Evolutionary conservation across 2,329 filamentous ascomycete genomes (phyloP), one percentile per base, ranked within the genome.

Genomic region (Colletotrichum lini): DNA sequence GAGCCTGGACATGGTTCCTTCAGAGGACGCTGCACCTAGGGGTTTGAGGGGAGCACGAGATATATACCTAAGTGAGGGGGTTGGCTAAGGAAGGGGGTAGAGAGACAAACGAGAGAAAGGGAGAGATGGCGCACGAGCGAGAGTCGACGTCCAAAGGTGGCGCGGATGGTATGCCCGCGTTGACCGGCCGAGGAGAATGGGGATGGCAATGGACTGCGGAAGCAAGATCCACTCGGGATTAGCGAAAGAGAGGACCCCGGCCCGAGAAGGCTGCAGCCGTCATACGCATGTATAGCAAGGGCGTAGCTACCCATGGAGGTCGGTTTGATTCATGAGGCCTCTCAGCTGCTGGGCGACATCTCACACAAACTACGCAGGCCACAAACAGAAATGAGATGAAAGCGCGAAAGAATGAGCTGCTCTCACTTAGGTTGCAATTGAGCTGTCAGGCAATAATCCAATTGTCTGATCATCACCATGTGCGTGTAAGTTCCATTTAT

Each of bases 1-100:
- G 49, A 73, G 30, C 30, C 40, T 72, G 45, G 62, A 67, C 67
- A 74, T 73, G 47, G 52, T 45, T 42, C 50, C 30, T 44, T 35
- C 49, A 38, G 2, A 42, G 42, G 18, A 9, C 18, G 38, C 40
- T 47, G 23, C 18, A 6, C n/a, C 6, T 47, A 23, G 10, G n/a
- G 52, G 54, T 12, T n/a, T 13, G 21, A 54, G 52, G 45, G 53
- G n/a, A 57, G 44, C 18, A 44, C n/a, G 13, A 26, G 57, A 64
- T 64, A 60, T 72, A 38, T 68, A 68, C 30, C 10, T 35, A 2
- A 10, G 30, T 35, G 35, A 52, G 26, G n/a, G 35, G 8, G 16
- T 10, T 12, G 50, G 9, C 30, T 38, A 3, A 23, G 18, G n/a
- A 35, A 61, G 18, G 2, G n/a, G 6, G 40, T 30, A 35, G 16